Evolutionary conservation across 148 eudicot genomes (phyloP).

Genomic region (Amaranthus palmeri): DNA sequence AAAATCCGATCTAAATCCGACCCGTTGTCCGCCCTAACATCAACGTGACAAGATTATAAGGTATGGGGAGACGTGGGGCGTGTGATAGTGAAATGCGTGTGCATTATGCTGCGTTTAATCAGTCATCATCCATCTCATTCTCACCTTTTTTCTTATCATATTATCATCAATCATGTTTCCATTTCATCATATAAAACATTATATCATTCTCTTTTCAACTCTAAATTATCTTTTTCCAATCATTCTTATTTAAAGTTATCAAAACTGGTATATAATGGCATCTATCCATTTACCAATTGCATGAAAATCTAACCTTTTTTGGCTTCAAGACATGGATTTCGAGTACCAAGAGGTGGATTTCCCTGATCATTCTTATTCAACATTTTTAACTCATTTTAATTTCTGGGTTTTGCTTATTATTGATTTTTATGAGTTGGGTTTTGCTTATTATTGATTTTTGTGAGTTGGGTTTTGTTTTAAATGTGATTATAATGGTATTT

Average conservation of each 20-base stretch:
- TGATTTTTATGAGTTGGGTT: constrained; percentile 1
- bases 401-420: constrained; percentile 12
- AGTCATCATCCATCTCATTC: background rate
- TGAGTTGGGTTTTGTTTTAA: constrained; percentile 9
- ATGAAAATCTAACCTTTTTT: background rate
- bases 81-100: background rate
- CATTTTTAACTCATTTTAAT: background rate
- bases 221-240: background rate
- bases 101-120: background rate
- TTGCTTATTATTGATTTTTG: background rate
- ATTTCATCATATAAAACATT: background rate
- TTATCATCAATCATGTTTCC: background rate
- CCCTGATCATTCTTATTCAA: background rate
- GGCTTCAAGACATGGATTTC: constrained; percentile 47
- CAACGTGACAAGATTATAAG: background rate
- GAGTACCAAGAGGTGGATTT: constrained; percentile 66
- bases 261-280: background rate
- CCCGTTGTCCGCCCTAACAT: too few relatives aligned
- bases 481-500: constrained; percentile 1
- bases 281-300: background rate
- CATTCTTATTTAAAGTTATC: background rate
- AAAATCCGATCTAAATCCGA: too few relatives aligned
- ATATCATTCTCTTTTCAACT: background rate
- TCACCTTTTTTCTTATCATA: background rate
- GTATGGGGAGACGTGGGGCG: background rate